These are phyloP conservation scores for Cenchrus purpureus DNA, from an alignment of 176 grass and related monocot genomes.

Conservation along the genomic window DNA sequence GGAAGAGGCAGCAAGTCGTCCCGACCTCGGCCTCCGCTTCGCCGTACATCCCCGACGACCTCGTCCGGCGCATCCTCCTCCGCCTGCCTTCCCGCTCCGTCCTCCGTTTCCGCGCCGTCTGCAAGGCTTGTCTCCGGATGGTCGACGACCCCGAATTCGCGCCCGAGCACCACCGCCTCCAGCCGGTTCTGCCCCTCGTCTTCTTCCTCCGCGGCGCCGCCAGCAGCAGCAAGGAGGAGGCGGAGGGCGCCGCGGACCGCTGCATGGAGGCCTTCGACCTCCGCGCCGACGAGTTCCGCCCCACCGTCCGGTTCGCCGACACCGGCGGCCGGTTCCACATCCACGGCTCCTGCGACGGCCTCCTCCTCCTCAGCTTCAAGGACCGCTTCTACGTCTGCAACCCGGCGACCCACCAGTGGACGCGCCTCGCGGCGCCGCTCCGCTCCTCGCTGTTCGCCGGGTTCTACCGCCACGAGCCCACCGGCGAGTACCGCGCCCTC, in stretches of 20 bases:
- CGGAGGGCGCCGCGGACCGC: background rate
- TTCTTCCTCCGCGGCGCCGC: background rate
- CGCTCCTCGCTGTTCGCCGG: background rate
- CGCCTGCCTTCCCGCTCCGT: constrained; percentile 16
- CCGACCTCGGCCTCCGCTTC: background rate
- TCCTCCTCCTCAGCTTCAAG: background rate
- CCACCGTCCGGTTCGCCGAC: constrained; percentile 10
- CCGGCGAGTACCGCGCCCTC: constrained; percentile 11
- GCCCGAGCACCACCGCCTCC: constrained; percentile 18
- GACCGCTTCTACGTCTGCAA: constrained; percentile 32
- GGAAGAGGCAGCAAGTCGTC: background rate
- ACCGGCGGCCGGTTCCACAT: background rate
- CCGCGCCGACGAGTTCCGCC: background rate
- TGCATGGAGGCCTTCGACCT: constrained; percentile 32
- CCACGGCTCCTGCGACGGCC: constrained; percentile 33
- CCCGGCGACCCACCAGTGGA: constrained; percentile 16
- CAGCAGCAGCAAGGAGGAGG: background rate
- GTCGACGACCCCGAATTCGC: background rate
- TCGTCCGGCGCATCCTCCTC: constrained; percentile 37
- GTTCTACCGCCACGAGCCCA: constrained; percentile 26
- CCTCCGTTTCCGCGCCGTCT: constrained; percentile 21
- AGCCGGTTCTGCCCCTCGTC: background rate
- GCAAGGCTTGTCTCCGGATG: constrained; percentile 12
- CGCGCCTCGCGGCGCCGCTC: constrained; percentile 5
- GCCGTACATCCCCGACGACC: background rate